Conservation (phyloP, 768 basidiomycete genomes). For the Hygrophorus pudorinus region DNA sequence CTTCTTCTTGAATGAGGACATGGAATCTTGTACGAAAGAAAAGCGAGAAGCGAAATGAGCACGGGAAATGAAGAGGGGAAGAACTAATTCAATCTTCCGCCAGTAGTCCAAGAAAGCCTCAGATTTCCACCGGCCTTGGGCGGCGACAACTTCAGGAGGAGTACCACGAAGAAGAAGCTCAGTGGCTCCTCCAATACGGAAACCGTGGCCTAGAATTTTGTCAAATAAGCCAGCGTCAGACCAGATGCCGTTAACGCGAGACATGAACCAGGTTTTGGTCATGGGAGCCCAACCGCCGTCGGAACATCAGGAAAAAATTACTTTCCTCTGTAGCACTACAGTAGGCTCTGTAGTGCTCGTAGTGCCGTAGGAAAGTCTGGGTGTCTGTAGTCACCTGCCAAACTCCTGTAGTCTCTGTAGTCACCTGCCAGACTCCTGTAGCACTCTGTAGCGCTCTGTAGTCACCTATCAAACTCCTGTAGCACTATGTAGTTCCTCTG, state of each 20-base stretch:
- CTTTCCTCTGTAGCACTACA: too few relatives aligned
- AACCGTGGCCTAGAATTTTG: constrained; percentile 15
- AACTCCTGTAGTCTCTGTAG: too few relatives aligned
- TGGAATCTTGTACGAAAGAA: too few relatives aligned
- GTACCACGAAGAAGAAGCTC: constrained; percentile 18
- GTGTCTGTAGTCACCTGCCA: too few relatives aligned
- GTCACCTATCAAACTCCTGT: too few relatives aligned
- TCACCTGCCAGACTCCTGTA: too few relatives aligned
- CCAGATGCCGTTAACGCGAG: constrained; percentile 11
- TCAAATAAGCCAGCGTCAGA: constrained; percentile 1
- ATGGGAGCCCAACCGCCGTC: constrained; percentile 8
- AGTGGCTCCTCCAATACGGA: constrained; percentile 19
- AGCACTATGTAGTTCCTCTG: too few relatives aligned
- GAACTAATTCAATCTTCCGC: constrained; percentile 15
- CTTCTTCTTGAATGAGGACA: neutral
- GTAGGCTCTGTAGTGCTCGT: too few relatives aligned
- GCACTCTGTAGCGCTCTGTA: too few relatives aligned
- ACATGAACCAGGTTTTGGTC: constrained; percentile 8
- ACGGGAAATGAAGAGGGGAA: constrained; percentile 10
- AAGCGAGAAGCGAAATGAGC: too few relatives aligned
- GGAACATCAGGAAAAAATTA: too few relatives aligned
- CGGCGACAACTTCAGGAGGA: constrained; percentile 22
- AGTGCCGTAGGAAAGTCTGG: too few relatives aligned
- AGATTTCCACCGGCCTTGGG: constrained; percentile 24
- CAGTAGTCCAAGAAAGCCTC: constrained; percentile 21